Evolutionary conservation across 2,329 filamentous ascomycete genomes (phyloP), one percentile per base, ranked within the genome.

Genomic region (Colletotrichum sp.): DNA sequence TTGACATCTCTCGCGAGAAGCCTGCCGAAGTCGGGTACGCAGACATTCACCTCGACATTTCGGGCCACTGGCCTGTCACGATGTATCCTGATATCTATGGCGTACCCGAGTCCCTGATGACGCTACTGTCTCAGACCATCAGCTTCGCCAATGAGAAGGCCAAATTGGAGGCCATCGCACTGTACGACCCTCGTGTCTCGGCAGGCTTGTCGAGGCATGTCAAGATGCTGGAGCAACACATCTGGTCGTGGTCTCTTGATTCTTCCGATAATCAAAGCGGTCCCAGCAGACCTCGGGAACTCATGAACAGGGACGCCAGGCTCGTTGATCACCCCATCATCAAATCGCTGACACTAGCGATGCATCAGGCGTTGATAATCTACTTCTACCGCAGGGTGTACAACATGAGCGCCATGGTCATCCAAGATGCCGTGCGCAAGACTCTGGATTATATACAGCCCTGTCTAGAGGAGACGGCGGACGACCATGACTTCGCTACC

Each of bases 341-440:
- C 18, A 78, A 81, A 10, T 80, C 78, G 48, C 81, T 86, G 80
- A 79, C 84, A 1, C 77, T 82, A 0, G 86, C 86, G 9, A 85
- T 88, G 71, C 84, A 86, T 10, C 82, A 86, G 38, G 86, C 86
- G 1, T 76, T 88, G 13, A 79, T 84, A 6, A 87, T 88, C 5
- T 88, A 86, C 77, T 88, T 88, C 64, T 87, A 88, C 75, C 82
- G 87, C 2, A 80, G 86, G 6, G 84, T 88, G 3, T 83, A 85
- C 76, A 80, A 85, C 34, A 76, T 86, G 34, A 85, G 85, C 36
- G 81, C 85, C 12, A 84, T 84, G 63, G 82, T 87, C 5, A 71
- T 88, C 0, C 86, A 88, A 64, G 79, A 83, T 21, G 77, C 81
- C 5, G 86, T 88, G 0, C 76, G 78, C 2, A 82, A 82, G 16